Percentiles rank a stretch among this genome's conserved stretches.
Conservation (phyloP, 768 basidiomycete species). For the Podaxis sp. region DNA sequence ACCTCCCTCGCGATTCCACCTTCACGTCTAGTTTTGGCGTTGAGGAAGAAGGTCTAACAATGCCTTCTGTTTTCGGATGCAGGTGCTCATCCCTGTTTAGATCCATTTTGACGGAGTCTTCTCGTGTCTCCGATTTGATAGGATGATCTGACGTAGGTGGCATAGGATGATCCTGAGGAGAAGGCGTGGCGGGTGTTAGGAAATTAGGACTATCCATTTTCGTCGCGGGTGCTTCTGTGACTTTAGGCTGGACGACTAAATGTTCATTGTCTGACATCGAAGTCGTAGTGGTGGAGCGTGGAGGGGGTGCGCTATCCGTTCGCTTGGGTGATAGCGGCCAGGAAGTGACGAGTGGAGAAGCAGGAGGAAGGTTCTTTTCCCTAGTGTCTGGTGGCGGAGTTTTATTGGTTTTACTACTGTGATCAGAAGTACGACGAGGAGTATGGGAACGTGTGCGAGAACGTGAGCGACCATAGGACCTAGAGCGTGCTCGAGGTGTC, state of each 20-base stretch:
- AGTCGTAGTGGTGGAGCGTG: neutral
- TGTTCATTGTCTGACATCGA: neutral
- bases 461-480: conserved; percentile 17
- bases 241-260: neutral
- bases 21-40: conserved; percentile 5
- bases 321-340: conserved; percentile 3
- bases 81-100: neutral
- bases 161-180: neutral
- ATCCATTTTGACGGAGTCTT: neutral
- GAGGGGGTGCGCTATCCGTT: neutral
- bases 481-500: conserved; percentile 4
- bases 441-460: conserved; percentile 11
- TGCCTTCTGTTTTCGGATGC: conserved; percentile 1
- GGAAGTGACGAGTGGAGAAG: conserved; percentile 1
- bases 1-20: conserved; percentile 7
- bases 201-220: neutral
- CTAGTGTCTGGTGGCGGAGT: conserved; percentile 5
- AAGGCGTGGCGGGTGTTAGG: neutral
- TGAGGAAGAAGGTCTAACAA: neutral
- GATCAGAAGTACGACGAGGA: conserved; percentile 3
- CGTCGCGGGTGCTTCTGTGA: neutral
- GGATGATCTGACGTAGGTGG: neutral
- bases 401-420: conserved; percentile 1
- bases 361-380: neutral
- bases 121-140: neutral